phyloP scores from a whole-genome alignment of 495 filamentous ascomycete species.

The Tuber microsphaerosporum region DNA sequence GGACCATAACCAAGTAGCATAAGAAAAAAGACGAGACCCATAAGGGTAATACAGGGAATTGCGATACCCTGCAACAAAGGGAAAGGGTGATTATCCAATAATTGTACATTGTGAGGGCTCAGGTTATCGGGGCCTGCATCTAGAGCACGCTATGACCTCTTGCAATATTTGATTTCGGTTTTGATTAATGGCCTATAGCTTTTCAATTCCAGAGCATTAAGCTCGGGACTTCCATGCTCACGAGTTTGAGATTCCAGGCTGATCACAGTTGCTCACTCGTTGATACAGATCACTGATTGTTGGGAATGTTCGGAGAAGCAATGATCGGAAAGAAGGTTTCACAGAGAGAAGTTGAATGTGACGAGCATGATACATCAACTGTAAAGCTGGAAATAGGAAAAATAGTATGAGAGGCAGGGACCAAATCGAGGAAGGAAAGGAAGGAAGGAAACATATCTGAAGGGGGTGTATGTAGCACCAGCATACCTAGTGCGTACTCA shows the following conservation, averaged over 20 bases:
- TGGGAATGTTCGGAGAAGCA: too few relatives aligned
- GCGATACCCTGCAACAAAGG: not conserved
- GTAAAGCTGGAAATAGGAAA: too few relatives aligned
- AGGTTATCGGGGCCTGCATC: too few relatives aligned
- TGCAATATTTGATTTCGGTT: not conserved
- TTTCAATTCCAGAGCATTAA: not conserved
- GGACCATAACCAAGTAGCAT: not conserved
- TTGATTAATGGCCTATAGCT: not conserved
- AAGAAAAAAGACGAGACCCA: too few relatives aligned
- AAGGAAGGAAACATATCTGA: too few relatives aligned
- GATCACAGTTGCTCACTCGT: not conserved
- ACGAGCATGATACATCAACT: too few relatives aligned
- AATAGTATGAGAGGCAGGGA: too few relatives aligned
- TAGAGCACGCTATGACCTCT: not conserved
- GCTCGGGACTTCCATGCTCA: not conserved
- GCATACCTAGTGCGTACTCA: too few relatives aligned
- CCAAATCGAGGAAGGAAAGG: too few relatives aligned
- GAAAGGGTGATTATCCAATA: not conserved
- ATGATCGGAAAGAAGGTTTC: too few relatives aligned
- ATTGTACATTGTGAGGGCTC: not conserved
- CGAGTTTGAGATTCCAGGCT: not conserved
- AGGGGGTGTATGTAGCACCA: too few relatives aligned
- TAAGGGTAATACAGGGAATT: not conserved
- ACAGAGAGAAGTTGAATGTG: too few relatives aligned
- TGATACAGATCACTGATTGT: not conserved